A percentile compares a stretch with the other conserved stretches of the same genome.
Evolutionary conservation across 2,329 filamentous ascomycete genomes (phyloP).

Genomic region (Botrytis deweyae): DNA sequence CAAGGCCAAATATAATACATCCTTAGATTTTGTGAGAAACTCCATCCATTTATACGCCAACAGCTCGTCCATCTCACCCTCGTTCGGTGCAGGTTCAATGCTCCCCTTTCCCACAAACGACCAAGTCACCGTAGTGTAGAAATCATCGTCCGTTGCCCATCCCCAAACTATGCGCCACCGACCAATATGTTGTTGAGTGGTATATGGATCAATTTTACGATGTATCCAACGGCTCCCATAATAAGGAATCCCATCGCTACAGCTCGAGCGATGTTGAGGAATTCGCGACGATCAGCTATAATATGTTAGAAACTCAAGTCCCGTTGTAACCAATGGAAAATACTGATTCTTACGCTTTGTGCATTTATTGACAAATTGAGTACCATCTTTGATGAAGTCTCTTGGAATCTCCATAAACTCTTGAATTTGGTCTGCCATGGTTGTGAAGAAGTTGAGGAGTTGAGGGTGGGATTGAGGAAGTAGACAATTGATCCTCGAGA

Average conservation of each 20-base stretch:
- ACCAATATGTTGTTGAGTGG: conserved; percentile 55
- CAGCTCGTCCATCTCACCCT: not conserved
- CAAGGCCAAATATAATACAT: conserved; percentile 22
- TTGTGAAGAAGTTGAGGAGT: conserved; percentile 24
- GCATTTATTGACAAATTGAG: conserved; percentile 46
- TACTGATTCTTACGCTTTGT: conserved; percentile 44
- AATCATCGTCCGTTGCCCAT: not conserved
- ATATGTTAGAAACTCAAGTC: not conserved
- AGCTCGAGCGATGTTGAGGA: conserved; percentile 50
- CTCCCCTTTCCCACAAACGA: not conserved
- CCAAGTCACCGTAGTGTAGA: not conserved
- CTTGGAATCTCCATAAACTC: conserved; percentile 55
- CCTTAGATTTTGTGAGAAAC: conserved; percentile 20
- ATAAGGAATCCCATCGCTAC: conserved; percentile 53
- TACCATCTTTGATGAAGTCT: conserved; percentile 48
- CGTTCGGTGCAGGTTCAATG: not conserved
- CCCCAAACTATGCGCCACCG: conserved; percentile 39
- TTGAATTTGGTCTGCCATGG: conserved; percentile 56
- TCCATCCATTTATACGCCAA: conserved; percentile 18
- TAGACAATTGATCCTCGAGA: not conserved
- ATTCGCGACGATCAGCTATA: conserved; percentile 42
- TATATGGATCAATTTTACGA: conserved; percentile 54
- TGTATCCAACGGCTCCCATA: conserved; percentile 53
- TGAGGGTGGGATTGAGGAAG: not conserved
- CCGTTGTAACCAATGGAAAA: not conserved